phyloP scores from a whole-genome alignment of 2,329 filamentous ascomycete species.

The Exophiala lecanii-corni region DNA sequence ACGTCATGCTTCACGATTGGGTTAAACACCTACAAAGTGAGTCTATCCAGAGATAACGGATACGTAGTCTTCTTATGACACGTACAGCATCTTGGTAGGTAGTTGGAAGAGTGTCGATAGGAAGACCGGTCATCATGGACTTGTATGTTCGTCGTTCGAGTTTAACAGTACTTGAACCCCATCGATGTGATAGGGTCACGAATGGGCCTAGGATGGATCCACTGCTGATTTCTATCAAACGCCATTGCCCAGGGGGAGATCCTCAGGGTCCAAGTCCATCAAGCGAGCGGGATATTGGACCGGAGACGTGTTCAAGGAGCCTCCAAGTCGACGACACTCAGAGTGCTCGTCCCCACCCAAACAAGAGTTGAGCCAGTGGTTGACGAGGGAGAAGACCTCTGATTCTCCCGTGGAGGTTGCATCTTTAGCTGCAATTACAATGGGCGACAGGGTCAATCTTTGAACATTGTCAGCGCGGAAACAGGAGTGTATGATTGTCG shows the following conservation, averaged over 20 bases:
- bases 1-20: too few relatives aligned
- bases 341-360: neutral
- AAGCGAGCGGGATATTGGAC: slow-evolving; percentile 10
- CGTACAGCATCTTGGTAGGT: slow-evolving; percentile 29
- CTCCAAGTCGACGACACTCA: slow-evolving; percentile 2
- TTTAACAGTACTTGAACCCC: slow-evolving; percentile 13
- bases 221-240: slow-evolving; percentile 2
- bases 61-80: slow-evolving; percentile 14
- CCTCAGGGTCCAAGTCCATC: slow-evolving; percentile 6
- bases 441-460: slow-evolving; percentile 1
- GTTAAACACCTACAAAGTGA: slow-evolving; percentile 21
- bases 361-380: slow-evolving; percentile 11
- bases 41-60: slow-evolving; percentile 30
- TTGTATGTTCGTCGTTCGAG: slow-evolving; percentile 8
- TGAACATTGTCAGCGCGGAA: neutral
- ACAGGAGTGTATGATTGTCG: neutral
- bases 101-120: slow-evolving; percentile 15
- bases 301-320: neutral
- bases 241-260: slow-evolving; percentile 1
- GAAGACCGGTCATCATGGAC: slow-evolving; percentile 10
- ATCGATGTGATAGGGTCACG: slow-evolving; percentile 16
- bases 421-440: slow-evolving; percentile 2
- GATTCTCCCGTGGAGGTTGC: slow-evolving; percentile 10
- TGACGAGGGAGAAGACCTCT: slow-evolving; percentile 9
- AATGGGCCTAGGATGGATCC: slow-evolving; percentile 8